These are phyloP conservation scores for Phytomonas sp. DNA, from an alignment of 208 protist species.

Conservation along the genomic window DNA sequence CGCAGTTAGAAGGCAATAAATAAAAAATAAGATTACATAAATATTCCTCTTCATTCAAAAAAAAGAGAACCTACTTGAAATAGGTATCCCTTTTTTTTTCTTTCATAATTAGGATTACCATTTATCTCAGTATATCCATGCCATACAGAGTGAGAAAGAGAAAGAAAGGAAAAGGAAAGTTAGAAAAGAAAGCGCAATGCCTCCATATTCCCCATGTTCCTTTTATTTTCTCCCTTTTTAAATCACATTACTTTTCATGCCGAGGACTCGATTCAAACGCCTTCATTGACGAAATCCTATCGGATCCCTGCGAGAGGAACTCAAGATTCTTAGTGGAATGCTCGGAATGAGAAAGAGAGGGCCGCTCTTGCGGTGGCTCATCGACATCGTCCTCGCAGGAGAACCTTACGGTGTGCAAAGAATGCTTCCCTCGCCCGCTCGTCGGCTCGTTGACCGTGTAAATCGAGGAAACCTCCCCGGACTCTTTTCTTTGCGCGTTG, in stretches of 20 bases:
- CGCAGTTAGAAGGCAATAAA: conserved; percentile 7
- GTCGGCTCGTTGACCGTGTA: too few relatives aligned
- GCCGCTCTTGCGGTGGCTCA: too few relatives aligned
- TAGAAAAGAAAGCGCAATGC: conserved; percentile 11
- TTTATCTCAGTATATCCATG: not conserved
- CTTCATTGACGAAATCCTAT: not conserved
- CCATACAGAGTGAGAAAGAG: conserved; percentile 3
- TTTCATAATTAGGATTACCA: conserved; percentile 1
- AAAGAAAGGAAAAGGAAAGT: conserved; percentile 2
- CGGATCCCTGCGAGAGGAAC: not conserved
- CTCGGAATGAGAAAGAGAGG: not conserved
- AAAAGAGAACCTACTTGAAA: conserved; percentile 7
- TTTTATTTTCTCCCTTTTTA: too few relatives aligned
- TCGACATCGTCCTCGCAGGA: too few relatives aligned
- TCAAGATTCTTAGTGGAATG: not conserved
- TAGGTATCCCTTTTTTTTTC: not conserved
- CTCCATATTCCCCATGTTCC: too few relatives aligned
- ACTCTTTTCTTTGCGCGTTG: too few relatives aligned
- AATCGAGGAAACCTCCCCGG: too few relatives aligned
- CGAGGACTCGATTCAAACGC: not conserved
- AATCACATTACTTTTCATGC: not conserved
- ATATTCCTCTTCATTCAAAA: not conserved
- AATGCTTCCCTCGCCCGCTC: too few relatives aligned
- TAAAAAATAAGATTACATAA: conserved; percentile 7
- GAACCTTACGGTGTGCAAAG: too few relatives aligned